Evolutionary conservation across 2,329 filamentous ascomycete species (phyloP).

Genomic region (Cytospora mali): DNA sequence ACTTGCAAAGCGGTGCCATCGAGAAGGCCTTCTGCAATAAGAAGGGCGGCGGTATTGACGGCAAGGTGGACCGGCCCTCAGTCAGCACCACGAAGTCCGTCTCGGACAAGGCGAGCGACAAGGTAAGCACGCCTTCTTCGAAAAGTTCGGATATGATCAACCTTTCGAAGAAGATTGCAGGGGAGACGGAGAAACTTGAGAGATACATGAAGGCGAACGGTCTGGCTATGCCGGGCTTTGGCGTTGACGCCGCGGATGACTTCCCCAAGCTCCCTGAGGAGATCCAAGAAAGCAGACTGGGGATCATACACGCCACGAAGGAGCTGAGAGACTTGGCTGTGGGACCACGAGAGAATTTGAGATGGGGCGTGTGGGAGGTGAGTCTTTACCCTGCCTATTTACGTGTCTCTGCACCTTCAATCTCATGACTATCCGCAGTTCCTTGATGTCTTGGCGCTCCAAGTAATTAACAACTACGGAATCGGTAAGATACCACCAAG

Average conservation of each 20-base stretch:
- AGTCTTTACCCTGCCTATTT: constrained; percentile 31
- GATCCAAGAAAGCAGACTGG: constrained; percentile 48
- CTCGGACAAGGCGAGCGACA: constrained; percentile 5
- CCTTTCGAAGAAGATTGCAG: constrained; percentile 51
- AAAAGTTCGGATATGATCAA: constrained; percentile 45
- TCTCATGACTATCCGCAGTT: constrained; percentile 40
- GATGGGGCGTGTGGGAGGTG: constrained; percentile 57
- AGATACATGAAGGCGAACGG: constrained; percentile 48
- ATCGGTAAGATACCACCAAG: constrained; percentile 45
- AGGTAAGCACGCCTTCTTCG: constrained; percentile 11
- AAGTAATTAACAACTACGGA: constrained; percentile 53
- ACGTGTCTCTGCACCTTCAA: not conserved
- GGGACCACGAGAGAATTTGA: constrained; percentile 53
- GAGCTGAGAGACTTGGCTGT: constrained; percentile 51
- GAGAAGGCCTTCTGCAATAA: not conserved
- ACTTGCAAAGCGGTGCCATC: constrained; percentile 16
- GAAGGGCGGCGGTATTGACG: not conserved
- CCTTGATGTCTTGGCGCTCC: constrained; percentile 53
- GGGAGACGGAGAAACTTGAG: constrained; percentile 54
- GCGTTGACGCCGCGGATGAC: constrained; percentile 46
- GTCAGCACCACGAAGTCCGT: constrained; percentile 1
- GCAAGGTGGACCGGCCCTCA: constrained; percentile 1
- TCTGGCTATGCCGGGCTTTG: constrained; percentile 48
- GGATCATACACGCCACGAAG: constrained; percentile 51
- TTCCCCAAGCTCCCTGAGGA: constrained; percentile 52